Percentiles rank a stretch among this genome's conserved stretches.
Conservation (phyloP, 1,284 basidiomycete species). For the Taiwanofungus camphoratus region DNA sequence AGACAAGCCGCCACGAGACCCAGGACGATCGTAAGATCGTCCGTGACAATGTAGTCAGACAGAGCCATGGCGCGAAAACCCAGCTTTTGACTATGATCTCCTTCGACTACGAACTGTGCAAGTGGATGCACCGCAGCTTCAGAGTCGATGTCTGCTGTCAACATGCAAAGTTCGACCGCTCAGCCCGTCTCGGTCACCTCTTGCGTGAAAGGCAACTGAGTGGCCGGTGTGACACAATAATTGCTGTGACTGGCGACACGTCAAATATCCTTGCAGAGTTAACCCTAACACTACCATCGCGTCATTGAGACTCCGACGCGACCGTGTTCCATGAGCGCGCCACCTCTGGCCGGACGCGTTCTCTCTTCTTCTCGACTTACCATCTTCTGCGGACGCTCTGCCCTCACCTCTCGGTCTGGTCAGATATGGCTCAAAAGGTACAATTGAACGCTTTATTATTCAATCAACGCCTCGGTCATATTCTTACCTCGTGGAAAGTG, state of each 20-base stretch:
- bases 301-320: slow-evolving; percentile 16
- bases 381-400: slow-evolving; percentile 10
- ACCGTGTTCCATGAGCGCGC: slow-evolving; percentile 17
- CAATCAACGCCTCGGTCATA: slow-evolving; percentile 56
- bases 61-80: slow-evolving; percentile 30
- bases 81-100: background rate
- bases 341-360: slow-evolving; percentile 19
- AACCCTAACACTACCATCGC: slow-evolving; percentile 13
- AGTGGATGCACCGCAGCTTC: too few relatives aligned
- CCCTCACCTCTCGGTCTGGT: slow-evolving; percentile 29
- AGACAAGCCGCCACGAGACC: slow-evolving; percentile 67
- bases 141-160: too few relatives aligned
- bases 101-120: background rate
- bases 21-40: slow-evolving; percentile 71
- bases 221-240: too few relatives aligned
- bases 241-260: too few relatives aligned
- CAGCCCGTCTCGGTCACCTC: too few relatives aligned
- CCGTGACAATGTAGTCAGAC: slow-evolving; percentile 57
- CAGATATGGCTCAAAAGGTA: slow-evolving; percentile 32
- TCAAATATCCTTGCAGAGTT: too few relatives aligned
- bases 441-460: slow-evolving; percentile 50
- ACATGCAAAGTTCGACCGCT: too few relatives aligned
- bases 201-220: too few relatives aligned
- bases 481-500: slow-evolving; percentile 76
- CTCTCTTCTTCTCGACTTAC: slow-evolving; percentile 10